Base-by-base conservation (phyloP, 31 red algal species). In the Porphyra umbilicalis region DNA sequence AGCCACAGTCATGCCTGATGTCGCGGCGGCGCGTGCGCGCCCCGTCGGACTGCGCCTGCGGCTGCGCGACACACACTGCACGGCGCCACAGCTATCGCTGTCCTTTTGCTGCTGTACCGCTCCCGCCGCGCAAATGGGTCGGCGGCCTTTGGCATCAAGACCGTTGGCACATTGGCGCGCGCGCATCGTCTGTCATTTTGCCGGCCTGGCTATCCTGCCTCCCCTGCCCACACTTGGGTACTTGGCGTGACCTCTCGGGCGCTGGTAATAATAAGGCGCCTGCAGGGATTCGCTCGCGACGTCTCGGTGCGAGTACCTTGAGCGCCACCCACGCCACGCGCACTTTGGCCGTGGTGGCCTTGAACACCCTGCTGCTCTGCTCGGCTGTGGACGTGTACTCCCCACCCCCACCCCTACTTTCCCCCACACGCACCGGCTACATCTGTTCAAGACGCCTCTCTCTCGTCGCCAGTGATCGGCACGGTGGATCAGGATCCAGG, bases 51-150 rank as follows among this genome's bases (percentile, higher is more conserved):
- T n/a, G n/a, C n/a, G n/a, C n/a, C n/a, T n/a, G n/a, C n/a, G n/a
- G n/a, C n/a, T n/a, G n/a, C 8, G 57, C 57, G 57, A 71, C 57
- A 71, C 57, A 71, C 57, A 29, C 57, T 71, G 57, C 57, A 71
- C 57, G 30, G 57, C 57, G 57, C 13, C 57, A n/a, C 57, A n/a
- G 57, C 57, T 71, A 71, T 71, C n/a, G 57, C 57, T 71, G 57
- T 71, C 57, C 57, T 71, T 71, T 71, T 29, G 57, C 57, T 71
- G 57, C 57, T 71, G 57, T 71, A 71, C 57, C n/a, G n/a, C n/a
- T 29, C 57, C 4, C 57, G 20, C 25, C 57, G 57, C 57, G 30
- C 57, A 29, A 71, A 71, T n/a, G 30, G 25, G 18, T 29, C 18
- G 25, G 4, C 8, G 25, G 57, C 14, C 8, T 71, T 29, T 29